These are phyloP conservation scores for Suhomyces anneliseae DNA, from an alignment of 1,139 yeast species.

Conservation along the genomic window DNA sequence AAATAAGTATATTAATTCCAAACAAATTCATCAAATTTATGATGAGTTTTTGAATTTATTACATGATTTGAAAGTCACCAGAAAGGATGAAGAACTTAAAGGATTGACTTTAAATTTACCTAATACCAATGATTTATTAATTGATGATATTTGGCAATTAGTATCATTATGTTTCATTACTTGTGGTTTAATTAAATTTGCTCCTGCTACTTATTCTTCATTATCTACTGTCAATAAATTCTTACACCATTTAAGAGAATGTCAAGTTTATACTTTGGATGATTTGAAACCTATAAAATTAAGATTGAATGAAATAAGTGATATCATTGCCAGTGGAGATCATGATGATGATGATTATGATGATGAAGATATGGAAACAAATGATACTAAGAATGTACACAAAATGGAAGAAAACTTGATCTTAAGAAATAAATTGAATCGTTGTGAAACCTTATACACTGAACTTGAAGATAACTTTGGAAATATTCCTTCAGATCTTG, in stretches of 20 bases:
- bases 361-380: slow-evolving; percentile 13
- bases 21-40: slow-evolving; percentile 58
- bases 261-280: slow-evolving; percentile 77
- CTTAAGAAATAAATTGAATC: slow-evolving; percentile 57
- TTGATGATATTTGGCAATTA: slow-evolving; percentile 87
- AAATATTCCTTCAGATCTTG: slow-evolving; percentile 56
- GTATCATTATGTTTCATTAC: slow-evolving; percentile 83
- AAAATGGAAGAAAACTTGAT: slow-evolving; percentile 57
- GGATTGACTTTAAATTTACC: slow-evolving; percentile 42
- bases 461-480: slow-evolving; percentile 54
- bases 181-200: slow-evolving; percentile 84
- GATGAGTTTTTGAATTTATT: slow-evolving; percentile 51
- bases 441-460: slow-evolving; percentile 55
- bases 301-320: slow-evolving; percentile 66
- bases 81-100: slow-evolving; percentile 49
- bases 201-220: slow-evolving; percentile 93
- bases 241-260: slow-evolving; percentile 76
- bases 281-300: slow-evolving; percentile 76
- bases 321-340: slow-evolving; percentile 42
- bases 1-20: slow-evolving; percentile 59
- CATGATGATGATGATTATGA: slow-evolving; percentile 32
- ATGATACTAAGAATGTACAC: slow-evolving; percentile 20
- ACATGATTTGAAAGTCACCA: slow-evolving; percentile 49
- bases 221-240: slow-evolving; percentile 80
- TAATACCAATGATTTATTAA: slow-evolving; percentile 61